Base-by-base conservation (phyloP, 1,284 basidiomycete genomes). In the Lignosus rhinocerotis region DNA sequence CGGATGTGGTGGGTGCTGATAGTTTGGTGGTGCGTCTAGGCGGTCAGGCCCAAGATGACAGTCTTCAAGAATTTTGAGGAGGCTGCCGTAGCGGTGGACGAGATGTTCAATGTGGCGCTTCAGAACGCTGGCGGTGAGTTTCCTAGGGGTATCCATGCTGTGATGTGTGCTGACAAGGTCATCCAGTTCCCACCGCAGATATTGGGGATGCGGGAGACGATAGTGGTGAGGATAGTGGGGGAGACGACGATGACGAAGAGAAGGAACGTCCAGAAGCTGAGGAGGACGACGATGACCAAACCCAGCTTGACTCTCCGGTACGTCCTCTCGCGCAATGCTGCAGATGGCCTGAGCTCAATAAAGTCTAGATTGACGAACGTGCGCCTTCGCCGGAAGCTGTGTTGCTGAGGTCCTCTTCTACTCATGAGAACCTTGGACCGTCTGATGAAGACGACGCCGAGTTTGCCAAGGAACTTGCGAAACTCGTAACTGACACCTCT, bases 381-480 rank as follows among this genome's bases (percentile, higher is more conserved):
- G 81, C 87, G 0, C 82, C 86, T 6, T 92, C 90, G 10, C 90
- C 90, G 1, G 93, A 95, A 34, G 80, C 88, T 44, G 83, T 88
- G 19, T 80, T 94, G 8, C 78, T 93, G 21, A 80, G 87, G 41
- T 84, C 86, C 14, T 54, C 57, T 9, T 46, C 59, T 19, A 75
- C 78, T 2, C 84, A 88, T 65, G 91, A 92, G 66, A 78, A 80
- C 61, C 73, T 90, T 30, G 91, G 91, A 9, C 90, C 90, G 2
- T 84, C 87, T 2, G 88, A 92, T 65, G 93, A 96, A 67, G 95
- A 93, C 32, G 92, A 96, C 49, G 91, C 88, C 6, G 96, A 96
- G 45, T 98, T 99, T 69, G 93, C 88, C 10, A 93, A 94, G 70
- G 97, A 99, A 72, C 84, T 99, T 30, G 94, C 96, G 1, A 96